Conservation (phyloP, 805 yeast species). For the Torulaspora maleeae region DNA sequence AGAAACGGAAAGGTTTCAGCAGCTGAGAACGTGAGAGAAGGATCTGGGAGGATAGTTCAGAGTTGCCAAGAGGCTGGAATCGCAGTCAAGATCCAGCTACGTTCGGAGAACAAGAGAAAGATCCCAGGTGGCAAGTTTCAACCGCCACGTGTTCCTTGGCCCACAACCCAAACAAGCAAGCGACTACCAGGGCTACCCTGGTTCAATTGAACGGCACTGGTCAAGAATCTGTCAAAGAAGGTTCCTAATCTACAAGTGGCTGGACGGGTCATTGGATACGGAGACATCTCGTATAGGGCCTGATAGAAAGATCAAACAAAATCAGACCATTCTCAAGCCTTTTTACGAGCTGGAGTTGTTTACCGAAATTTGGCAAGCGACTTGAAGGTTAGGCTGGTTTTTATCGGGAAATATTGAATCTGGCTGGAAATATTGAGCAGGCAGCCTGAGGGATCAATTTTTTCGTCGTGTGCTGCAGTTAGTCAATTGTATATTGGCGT, state of each 20-base stretch:
- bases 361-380: background rate
- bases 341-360: background rate
- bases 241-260: background rate
- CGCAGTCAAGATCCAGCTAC: too few species aligned
- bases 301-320: background rate
- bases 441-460: background rate
- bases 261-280: constrained; percentile 2
- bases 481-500: background rate
- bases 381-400: background rate
- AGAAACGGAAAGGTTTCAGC: background rate
- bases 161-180: too few species aligned
- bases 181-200: too few species aligned
- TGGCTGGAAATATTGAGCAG: background rate
- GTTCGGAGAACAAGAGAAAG: too few species aligned
- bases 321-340: constrained; percentile 2
- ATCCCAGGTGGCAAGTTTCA: too few species aligned
- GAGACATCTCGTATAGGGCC: constrained; percentile 2
- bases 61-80: too few species aligned
- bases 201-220: background rate
- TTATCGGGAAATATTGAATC: constrained; percentile 1
- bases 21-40: background rate
- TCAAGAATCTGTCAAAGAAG: background rate
- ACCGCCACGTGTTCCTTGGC: too few species aligned
- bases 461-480: constrained; percentile 1
- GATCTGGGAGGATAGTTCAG: too few species aligned